A percentile compares a stretch with the other conserved stretches of the same genome.
These are phyloP conservation scores for Neurospora cerealis DNA, from an alignment of 495 filamentous ascomycete species.

Conservation along the genomic window DNA sequence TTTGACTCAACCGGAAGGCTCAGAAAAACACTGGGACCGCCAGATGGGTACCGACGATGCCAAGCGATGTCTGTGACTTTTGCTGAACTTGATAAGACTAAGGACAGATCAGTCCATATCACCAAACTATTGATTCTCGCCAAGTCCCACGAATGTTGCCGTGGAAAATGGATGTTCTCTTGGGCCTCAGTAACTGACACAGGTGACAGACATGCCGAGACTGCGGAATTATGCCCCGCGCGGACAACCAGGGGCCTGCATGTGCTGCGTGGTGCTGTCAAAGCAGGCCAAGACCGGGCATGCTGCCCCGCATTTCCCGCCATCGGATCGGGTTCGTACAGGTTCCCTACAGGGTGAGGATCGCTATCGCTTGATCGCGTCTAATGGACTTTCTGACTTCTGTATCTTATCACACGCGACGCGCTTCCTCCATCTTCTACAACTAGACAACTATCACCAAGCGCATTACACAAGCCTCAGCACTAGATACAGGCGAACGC, in stretches of 20 bases:
- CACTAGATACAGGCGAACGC: too few species aligned
- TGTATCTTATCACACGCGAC: background rate
- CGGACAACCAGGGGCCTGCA: background rate
- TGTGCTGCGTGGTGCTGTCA: background rate
- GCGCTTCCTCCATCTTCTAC: background rate
- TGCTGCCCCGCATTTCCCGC: background rate
- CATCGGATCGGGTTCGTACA: background rate
- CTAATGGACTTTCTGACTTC: background rate
- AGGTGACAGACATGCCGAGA: background rate
- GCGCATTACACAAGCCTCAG: background rate
- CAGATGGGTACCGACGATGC: background rate
- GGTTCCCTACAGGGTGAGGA: background rate
- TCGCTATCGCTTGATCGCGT: background rate
- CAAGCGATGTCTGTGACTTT: background rate
- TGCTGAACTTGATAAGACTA: background rate
- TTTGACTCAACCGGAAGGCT: background rate
- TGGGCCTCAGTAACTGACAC: background rate
- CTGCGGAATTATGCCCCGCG: background rate
- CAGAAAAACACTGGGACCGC: background rate
- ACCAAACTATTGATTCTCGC: background rate
- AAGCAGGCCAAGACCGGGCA: background rate
- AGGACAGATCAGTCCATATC: background rate
- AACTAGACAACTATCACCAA: background rate
- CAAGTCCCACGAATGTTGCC: background rate
- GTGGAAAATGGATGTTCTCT: background rate